Evolutionary conservation across 2,329 filamentous ascomycete species (phyloP).

Genomic region (Alternaria postmessia): DNA sequence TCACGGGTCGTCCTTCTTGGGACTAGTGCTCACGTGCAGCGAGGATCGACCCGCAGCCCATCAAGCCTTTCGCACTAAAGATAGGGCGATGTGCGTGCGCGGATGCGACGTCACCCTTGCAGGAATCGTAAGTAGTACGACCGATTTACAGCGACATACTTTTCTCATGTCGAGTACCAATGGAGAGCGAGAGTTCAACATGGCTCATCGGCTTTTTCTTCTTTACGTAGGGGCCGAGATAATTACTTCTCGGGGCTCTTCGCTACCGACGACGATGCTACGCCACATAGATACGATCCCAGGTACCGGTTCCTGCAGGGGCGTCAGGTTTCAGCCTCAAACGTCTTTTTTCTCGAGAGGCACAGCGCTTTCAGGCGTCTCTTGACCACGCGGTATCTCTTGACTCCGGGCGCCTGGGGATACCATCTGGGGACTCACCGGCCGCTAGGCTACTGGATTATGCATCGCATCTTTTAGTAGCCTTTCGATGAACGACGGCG

Average conservation of each 20-base stretch:
- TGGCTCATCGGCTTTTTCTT: not conserved
- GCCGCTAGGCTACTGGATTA: not conserved
- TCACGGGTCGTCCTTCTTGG: slow-evolving; percentile 24
- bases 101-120: not conserved
- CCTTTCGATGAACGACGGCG: not conserved
- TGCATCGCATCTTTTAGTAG: not conserved
- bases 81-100: not conserved
- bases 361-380: not conserved
- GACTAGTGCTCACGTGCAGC: slow-evolving; percentile 27
- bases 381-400: not conserved
- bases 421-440: not conserved
- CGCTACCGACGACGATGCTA: not conserved
- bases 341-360: slow-evolving; percentile 7
- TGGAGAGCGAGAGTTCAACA: not conserved
- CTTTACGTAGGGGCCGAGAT: not conserved
- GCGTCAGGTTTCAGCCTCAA: slow-evolving; percentile 17
- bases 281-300: not conserved
- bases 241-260: not conserved
- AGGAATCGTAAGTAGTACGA: not conserved
- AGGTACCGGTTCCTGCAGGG: not conserved
- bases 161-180: not conserved
- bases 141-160: not conserved
- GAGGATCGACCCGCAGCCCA: not conserved
- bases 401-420: slow-evolving; percentile 5
- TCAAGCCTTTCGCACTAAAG: slow-evolving; percentile 2